Conservation (phyloP, 177 flowering plant species). For the Vitis hybrid region DNA sequence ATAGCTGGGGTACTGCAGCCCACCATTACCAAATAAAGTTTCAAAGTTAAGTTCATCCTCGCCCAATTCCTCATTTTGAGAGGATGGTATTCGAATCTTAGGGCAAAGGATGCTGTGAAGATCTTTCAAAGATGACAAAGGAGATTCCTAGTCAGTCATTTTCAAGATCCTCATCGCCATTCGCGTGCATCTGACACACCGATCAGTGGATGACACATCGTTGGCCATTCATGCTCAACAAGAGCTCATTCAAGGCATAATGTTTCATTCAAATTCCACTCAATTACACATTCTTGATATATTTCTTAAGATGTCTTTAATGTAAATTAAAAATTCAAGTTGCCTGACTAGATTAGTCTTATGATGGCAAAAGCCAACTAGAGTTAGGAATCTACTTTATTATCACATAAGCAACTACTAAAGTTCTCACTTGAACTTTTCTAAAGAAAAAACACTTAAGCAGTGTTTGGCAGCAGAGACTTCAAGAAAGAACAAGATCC, state of each 20-base stretch:
- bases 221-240: conserved; percentile 21
- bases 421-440: too few relatives aligned
- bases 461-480: too few relatives aligned
- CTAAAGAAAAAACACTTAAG: too few relatives aligned
- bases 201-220: conserved; percentile 26
- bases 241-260: conserved; percentile 8
- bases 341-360: conserved; percentile 2
- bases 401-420: too few relatives aligned
- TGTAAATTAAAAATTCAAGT: neutral
- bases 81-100: conserved; percentile 38
- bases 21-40: conserved; percentile 18
- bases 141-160: conserved; percentile 45
- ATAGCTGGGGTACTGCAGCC: conserved; percentile 15
- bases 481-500: too few relatives aligned
- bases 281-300: neutral
- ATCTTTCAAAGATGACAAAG: conserved; percentile 22
- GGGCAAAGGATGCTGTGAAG: conserved; percentile 13
- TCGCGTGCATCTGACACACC: conserved; percentile 3
- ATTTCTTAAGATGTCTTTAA: neutral
- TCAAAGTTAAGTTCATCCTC: conserved; percentile 10
- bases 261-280: conserved; percentile 14
- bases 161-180: conserved; percentile 21
- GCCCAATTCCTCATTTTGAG: conserved; percentile 10
- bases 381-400: neutral
- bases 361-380: conserved; percentile 9